Percentiles rank a stretch among this genome's conserved stretches.
Conservation (phyloP, 2,329 filamentous ascomycete species). For the Fonsecaea pedrosoi region DNA sequence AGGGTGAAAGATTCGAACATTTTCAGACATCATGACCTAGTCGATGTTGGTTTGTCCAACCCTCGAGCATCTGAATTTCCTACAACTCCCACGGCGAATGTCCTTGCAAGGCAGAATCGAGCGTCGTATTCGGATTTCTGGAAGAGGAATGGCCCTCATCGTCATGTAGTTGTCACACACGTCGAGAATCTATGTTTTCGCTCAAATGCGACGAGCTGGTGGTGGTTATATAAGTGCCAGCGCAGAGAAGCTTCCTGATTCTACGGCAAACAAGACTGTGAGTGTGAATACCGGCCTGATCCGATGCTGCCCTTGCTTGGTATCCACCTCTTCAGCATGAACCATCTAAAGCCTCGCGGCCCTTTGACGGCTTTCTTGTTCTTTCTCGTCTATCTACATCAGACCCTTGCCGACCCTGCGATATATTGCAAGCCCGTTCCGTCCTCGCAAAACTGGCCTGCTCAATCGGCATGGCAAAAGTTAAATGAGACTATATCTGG, state of each 20-base stretch:
- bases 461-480: neutral
- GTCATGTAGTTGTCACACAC: too few relatives aligned
- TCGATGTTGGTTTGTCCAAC: neutral
- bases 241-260: neutral
- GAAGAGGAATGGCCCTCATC: neutral
- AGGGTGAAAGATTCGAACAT: neutral
- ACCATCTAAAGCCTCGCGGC: neutral
- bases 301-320: neutral
- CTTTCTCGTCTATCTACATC: neutral
- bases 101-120: neutral
- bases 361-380: neutral
- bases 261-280: neutral
- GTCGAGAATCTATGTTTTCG: neutral
- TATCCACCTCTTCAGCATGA: neutral
- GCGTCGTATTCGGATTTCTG: neutral
- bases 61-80: neutral
- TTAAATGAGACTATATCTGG: conserved; percentile 8
- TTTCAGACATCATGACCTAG: neutral
- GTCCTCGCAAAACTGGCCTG: conserved; percentile 6
- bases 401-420: neutral
- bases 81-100: neutral
- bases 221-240: neutral
- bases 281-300: neutral
- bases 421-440: conserved; percentile 12
- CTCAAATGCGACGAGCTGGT: neutral